A percentile compares a stretch with the other conserved stretches of the same genome.
phyloP scores from a whole-genome alignment of 805 yeast genomes.

The Pichia californica region DNA sequence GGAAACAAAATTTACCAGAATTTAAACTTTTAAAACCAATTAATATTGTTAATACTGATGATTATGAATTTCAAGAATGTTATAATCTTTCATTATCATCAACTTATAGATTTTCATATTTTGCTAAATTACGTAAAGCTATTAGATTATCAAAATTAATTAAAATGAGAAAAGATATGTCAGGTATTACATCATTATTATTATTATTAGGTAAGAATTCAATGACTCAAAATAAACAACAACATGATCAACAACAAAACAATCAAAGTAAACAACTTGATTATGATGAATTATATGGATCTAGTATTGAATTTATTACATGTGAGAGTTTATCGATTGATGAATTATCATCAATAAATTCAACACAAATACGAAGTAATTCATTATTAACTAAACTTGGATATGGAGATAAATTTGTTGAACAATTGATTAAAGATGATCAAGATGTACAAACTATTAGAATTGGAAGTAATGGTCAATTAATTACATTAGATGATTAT shows the following conservation, averaged over 20 bases:
- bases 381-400: conserved; percentile 14
- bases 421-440: conserved; percentile 29
- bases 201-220: conserved; percentile 19
- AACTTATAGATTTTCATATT: conserved; percentile 42
- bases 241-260: too few relatives aligned
- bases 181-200: conserved; percentile 34
- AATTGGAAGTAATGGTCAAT: conserved; percentile 23
- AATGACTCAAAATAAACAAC: background rate
- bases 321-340: conserved; percentile 23
- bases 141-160: conserved; percentile 45
- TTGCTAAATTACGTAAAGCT: conserved; percentile 44
- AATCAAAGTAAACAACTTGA: background rate
- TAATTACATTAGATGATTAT: conserved; percentile 27
- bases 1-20: conserved; percentile 55
- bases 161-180: conserved; percentile 46
- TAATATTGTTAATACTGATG: conserved; percentile 1
- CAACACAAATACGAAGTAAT: background rate
- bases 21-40: conserved; percentile 34
- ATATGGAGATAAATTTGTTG: conserved; percentile 23
- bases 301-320: conserved; percentile 28
- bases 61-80: conserved; percentile 3
- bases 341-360: conserved; percentile 13
- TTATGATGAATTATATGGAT: conserved; percentile 17
- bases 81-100: conserved; percentile 32
- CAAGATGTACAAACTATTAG: conserved; percentile 25